Percentiles rank a stretch among this genome's conserved stretches.
phyloP scores from a whole-genome alignment of 1,284 basidiomycete genomes.

The Ganoderma multipileum region DNA sequence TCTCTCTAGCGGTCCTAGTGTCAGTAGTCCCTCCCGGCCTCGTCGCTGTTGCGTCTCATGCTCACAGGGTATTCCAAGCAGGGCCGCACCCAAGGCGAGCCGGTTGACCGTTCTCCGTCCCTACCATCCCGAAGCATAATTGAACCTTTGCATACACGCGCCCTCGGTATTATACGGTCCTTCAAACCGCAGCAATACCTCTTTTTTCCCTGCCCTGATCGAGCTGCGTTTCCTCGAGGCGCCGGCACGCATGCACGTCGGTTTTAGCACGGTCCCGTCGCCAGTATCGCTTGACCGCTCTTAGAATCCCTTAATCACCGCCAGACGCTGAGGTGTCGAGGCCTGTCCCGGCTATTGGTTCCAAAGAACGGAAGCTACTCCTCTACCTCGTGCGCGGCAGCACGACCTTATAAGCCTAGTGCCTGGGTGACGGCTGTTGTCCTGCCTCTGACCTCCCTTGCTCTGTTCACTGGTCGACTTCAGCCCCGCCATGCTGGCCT shows the following conservation, averaged over 20 bases:
- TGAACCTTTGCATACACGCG: background rate
- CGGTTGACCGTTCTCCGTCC: background rate
- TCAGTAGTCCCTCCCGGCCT: background rate
- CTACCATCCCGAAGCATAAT: background rate
- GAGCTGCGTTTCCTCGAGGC: background rate
- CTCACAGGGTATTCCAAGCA: background rate
- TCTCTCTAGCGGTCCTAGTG: background rate
- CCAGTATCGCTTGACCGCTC: background rate
- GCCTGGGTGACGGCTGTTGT: background rate
- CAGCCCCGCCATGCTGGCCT: slow-evolving; percentile 19
- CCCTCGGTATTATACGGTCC: background rate
- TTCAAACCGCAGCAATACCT: background rate
- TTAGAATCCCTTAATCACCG: background rate
- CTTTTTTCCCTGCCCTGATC: background rate
- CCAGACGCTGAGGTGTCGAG: background rate
- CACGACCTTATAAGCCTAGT: background rate
- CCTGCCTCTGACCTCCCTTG: background rate
- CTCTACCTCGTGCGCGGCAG: background rate
- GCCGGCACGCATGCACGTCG: background rate
- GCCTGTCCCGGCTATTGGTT: background rate
- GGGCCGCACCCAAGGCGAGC: background rate
- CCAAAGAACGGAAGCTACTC: background rate
- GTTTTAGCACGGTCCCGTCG: background rate
- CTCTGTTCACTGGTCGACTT: background rate
- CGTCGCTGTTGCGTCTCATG: background rate